Evolutionary conservation across 2,329 filamentous ascomycete species (phyloP), one percentile per base, ranked within the genome.

Genomic region (Cladophialophora yegresii): DNA sequence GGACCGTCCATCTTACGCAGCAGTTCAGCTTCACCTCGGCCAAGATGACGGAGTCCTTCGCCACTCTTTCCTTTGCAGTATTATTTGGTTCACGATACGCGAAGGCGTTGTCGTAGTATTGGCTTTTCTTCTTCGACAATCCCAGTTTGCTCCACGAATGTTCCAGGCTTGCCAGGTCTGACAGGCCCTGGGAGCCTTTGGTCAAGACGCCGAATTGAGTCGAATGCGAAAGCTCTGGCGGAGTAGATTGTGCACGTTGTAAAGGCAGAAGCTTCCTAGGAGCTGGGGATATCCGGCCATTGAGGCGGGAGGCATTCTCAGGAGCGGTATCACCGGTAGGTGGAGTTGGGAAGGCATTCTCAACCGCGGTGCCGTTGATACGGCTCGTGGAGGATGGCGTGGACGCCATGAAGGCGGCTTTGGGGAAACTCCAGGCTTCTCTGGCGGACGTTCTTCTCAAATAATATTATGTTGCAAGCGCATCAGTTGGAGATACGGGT

Each of bases 21-120:
- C 85, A 83, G 68, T 88, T 90, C 4, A 86, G 86, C 72, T 83
- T 85, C 33, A 90, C 75, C 71, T 89, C 88, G 28, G 84, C 85
- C 67, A 88, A 77, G 51, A 91, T 82, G 36, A 87, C 78, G 1
- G 85, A 84, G 67, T 86, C 83, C 62, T 81, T 79, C 6, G 77
- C 77, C 12, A 86, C 74, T n/a, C 79, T 79, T 57, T 83, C 81
- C 65, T 77, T 79, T 20, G 76, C 73, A 6, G 74, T 74, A 40
- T 75, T 71, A 53, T 73, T 72, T 6, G 74, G 72, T 62, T 75
- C 75, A 51, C 78, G 74, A 13, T 73, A 67, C 2, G 73, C 72
- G 64, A 81, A 80, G 4, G 71, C 73, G 22, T 78, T 75, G 36
- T 76, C 75, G 61, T 77, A 81, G 65, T 78, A 79, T 60, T 76